Base-by-base conservation (phyloP, 257 asterid genomes). In the Striga asiatica region DNA sequence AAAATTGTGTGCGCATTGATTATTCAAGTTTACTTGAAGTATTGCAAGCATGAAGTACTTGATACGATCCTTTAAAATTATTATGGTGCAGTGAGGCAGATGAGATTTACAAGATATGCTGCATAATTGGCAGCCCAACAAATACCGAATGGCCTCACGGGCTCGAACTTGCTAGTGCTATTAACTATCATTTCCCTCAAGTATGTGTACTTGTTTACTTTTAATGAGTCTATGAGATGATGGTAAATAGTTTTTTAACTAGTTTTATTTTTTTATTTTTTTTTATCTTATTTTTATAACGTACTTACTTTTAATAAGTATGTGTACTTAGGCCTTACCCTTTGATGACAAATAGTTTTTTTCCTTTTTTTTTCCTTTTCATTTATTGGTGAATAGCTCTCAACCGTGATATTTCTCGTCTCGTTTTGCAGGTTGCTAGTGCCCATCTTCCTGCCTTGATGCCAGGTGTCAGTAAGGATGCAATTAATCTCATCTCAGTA, bases 381-480 rank as follows among this genome's bases (percentile, higher is more conserved):
- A n/a, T n/a, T n/a, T n/a, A n/a, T n/a, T n/a, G n/a, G n/a, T n/a
- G n/a, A n/a, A n/a, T n/a, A n/a, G n/a, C n/a, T n/a, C n/a, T n/a
- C n/a, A n/a, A n/a, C n/a, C n/a, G n/a, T n/a, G n/a, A n/a, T n/a
- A n/a, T n/a, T n/a, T n/a, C n/a, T n/a, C n/a, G n/a, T n/a, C n/a
- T n/a, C n/a, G n/a, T n/a, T 28, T 52, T n/a, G 54, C 75, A 79
- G 87, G 77, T 68, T 39, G 65, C 70, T 43, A 85, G 82, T 39
- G 81, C 60, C 25, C 66, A 77, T 73, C 77, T 85, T 24, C 69
- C 93, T 60, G 39, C 46, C 13, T 68, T 81, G 70, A 71, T 88
- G 28, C 93, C 93, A 43, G 85, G 89, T 69, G 94, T 82, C 57
- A 77, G 96, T 60, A 78, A 66, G 22, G 94, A 81, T 69, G 95